Evolutionary conservation across 208 protist species (phyloP).

Genomic region (Porcisia hertigi): DNA sequence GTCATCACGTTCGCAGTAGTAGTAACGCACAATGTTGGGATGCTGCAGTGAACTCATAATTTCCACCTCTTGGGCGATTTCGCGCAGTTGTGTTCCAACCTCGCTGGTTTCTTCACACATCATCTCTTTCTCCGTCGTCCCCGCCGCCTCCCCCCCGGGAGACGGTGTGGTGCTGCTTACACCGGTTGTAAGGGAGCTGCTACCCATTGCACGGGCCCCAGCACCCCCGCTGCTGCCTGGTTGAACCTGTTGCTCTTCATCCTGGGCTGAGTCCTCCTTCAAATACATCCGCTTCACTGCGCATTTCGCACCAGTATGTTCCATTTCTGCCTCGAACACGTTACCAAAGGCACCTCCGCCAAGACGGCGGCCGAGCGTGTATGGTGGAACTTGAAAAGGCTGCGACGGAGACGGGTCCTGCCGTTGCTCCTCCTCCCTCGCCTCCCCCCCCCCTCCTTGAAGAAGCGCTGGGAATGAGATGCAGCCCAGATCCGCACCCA

Average conservation of each 20-base stretch:
- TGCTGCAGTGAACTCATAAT: slow-evolving; percentile 83
- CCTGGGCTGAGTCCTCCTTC: slow-evolving; percentile 44
- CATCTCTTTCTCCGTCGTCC: slow-evolving; percentile 2
- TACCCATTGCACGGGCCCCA: not conserved
- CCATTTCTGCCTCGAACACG: slow-evolving; percentile 87
- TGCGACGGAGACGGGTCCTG: slow-evolving; percentile 18
- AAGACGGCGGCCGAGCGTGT: slow-evolving; percentile 74
- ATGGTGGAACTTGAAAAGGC: slow-evolving; percentile 55
- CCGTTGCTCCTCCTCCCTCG: slow-evolving; percentile 6
- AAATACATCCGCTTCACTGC: slow-evolving; percentile 89
- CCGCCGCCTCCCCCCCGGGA: not conserved
- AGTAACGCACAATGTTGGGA: slow-evolving; percentile 85
- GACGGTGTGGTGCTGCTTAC: not conserved
- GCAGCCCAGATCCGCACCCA: slow-evolving; percentile 43
- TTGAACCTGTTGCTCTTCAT: slow-evolving; percentile 18
- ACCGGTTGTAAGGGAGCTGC: not conserved
- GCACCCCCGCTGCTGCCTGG: slow-evolving; percentile 5
- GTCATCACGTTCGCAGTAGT: slow-evolving; percentile 77
- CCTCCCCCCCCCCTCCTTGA: not conserved
- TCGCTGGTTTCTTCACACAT: slow-evolving; percentile 12
- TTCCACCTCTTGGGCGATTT: slow-evolving; percentile 81
- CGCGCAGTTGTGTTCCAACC: slow-evolving; percentile 55
- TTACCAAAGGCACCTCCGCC: slow-evolving; percentile 81
- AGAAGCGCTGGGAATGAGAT: slow-evolving; percentile 20
- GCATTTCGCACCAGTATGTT: slow-evolving; percentile 55